A percentile compares a stretch with the other conserved stretches of the same genome.
These are phyloP conservation scores for Morella rubra DNA, from an alignment of 306 rosid species.

Conservation along the genomic window DNA sequence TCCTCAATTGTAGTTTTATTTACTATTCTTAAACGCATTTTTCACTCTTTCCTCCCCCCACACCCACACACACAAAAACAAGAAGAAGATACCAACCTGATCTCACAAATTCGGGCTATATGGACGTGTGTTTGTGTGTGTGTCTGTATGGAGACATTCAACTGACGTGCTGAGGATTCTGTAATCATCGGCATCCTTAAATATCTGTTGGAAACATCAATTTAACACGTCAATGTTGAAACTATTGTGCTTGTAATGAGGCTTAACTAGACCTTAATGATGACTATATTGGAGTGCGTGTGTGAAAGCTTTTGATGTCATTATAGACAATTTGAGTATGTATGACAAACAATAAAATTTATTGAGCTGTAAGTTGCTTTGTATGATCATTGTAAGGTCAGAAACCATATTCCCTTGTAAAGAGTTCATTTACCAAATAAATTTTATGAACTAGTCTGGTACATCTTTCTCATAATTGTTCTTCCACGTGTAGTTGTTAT, in stretches of 20 bases:
- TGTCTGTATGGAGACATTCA: neutral
- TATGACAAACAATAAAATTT: neutral
- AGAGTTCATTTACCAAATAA: neutral
- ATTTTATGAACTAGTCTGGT: neutral
- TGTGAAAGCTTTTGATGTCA: neutral
- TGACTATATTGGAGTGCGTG: neutral
- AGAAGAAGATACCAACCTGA: neutral
- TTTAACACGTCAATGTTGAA: too few species aligned
- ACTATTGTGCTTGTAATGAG: neutral
- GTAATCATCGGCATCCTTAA: neutral
- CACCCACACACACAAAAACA: too few species aligned
- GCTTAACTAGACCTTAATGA: neutral
- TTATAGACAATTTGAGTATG: neutral
- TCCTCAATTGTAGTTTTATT: neutral
- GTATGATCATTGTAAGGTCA: neutral
- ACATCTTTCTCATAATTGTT: neutral
- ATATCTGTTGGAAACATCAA: too few species aligned
- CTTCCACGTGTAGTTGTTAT: neutral
- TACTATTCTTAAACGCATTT: too few species aligned
- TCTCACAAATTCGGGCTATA: neutral
- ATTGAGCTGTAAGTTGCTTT: neutral
- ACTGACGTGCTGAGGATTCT: neutral
- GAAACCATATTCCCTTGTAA: too few species aligned
- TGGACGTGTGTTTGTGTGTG: neutral
- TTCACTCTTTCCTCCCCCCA: too few species aligned